Evolutionary conservation across 305 asterid genomes (phyloP).

Genomic region (Plantago coronopus): DNA sequence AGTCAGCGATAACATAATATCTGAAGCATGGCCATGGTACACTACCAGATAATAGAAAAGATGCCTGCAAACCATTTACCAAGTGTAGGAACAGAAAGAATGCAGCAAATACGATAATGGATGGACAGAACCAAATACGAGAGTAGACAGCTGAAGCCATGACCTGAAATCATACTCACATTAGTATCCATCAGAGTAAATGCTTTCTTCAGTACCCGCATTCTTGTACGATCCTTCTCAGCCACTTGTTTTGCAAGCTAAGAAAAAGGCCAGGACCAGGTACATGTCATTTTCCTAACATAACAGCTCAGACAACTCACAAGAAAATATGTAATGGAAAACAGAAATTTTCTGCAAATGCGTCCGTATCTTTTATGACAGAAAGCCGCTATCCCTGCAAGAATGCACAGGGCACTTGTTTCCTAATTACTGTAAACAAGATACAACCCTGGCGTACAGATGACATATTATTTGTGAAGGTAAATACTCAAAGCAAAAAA

Average conservation of each 20-base stretch:
- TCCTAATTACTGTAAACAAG: conserved; percentile 4
- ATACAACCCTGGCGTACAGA: conserved; percentile 5
- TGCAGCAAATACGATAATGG: conserved; percentile 7
- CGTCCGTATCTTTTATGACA: conserved; percentile 13
- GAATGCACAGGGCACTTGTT: conserved; percentile 4
- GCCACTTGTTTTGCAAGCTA: conserved; percentile 94
- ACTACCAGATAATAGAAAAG: background rate
- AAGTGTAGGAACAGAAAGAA: conserved; percentile 11
- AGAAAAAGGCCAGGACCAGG: conserved; percentile 22
- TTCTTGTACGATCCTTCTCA: conserved; percentile 66
- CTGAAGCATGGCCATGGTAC: no score
- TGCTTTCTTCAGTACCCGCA: conserved; percentile 78
- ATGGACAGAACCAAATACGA: conserved; percentile 4
- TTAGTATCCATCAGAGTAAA: conserved; percentile 59
- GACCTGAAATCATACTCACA: conserved; percentile 48
- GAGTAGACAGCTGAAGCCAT: conserved; percentile 23
- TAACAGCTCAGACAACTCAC: conserved; percentile 2
- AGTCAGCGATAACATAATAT: no score
- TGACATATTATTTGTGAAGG: conserved; percentile 1
- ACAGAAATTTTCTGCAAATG: conserved; percentile 15
- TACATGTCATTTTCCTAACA: conserved; percentile 10
- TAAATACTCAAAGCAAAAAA: background rate
- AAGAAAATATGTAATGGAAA: conserved; percentile 9
- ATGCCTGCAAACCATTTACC: background rate
- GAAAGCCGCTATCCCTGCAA: conserved; percentile 10